Percentiles rank a stretch among this genome's conserved stretches.
Conservation (phyloP, 257 asterid species). For the Penstemon newberryi region DNA sequence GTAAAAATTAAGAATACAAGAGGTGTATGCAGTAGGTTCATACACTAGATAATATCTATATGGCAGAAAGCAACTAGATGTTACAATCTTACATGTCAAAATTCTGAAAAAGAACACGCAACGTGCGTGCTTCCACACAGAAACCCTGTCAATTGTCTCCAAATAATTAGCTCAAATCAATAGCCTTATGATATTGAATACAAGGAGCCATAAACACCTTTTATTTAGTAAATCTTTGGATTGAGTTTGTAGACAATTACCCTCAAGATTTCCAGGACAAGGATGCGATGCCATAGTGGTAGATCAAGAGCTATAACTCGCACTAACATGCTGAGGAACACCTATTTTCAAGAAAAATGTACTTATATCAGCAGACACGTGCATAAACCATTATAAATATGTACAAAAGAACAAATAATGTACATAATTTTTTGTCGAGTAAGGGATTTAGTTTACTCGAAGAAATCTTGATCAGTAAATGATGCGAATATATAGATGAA, state of each 20-base stretch:
- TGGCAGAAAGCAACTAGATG: slow-evolving; percentile 28
- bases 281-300: slow-evolving; percentile 99
- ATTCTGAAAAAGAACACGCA: slow-evolving; percentile 84
- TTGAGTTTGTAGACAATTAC: slow-evolving; percentile 41
- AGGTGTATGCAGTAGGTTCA: not conserved
- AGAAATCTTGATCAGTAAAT: slow-evolving; percentile 14
- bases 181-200: slow-evolving; percentile 22
- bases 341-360: slow-evolving; percentile 49
- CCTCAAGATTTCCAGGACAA: slow-evolving; percentile 95
- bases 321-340: slow-evolving; percentile 93
- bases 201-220: slow-evolving; percentile 21
- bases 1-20: not conserved
- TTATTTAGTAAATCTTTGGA: slow-evolving; percentile 17
- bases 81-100: slow-evolving; percentile 85
- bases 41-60: not conserved
- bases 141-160: slow-evolving; percentile 65
- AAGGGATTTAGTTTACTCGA: not conserved
- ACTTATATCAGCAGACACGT: slow-evolving; percentile 19
- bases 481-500: slow-evolving; percentile 5
- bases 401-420: slow-evolving; percentile 5
- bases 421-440: slow-evolving; percentile 7
- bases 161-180: slow-evolving; percentile 29
- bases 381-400: slow-evolving; percentile 25
- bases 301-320: slow-evolving; percentile 84
- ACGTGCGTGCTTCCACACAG: slow-evolving; percentile 97